Conservation (phyloP, 2,329 filamentous ascomycete species). For the Scleromitrula shiraiana region DNA sequence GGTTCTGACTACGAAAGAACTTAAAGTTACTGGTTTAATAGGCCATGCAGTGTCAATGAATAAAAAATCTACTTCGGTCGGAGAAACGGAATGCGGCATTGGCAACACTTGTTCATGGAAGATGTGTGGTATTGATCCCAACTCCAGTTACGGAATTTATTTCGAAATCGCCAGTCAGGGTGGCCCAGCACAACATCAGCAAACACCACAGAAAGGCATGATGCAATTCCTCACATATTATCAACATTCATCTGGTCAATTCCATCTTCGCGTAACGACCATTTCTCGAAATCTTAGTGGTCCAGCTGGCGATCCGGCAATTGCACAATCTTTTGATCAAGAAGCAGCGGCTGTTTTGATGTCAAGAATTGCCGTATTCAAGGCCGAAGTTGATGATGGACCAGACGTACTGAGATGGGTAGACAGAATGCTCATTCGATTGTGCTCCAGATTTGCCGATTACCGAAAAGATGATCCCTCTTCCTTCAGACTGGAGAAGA, state of each 20-base stretch:
- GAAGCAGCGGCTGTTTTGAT: conserved; percentile 96
- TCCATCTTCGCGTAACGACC: conserved; percentile 91
- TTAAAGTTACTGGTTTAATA: conserved; percentile 96
- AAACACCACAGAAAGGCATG: conserved; percentile 84
- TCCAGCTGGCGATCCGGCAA: conserved; percentile 85
- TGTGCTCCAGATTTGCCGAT: conserved; percentile 94
- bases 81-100: conserved; percentile 96
- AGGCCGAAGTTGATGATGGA: conserved; percentile 95
- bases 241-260: conserved; percentile 93
- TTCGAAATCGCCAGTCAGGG: conserved; percentile 96
- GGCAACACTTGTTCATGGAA: conserved; percentile 99
- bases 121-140: conserved; percentile 96
- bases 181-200: conserved; percentile 75
- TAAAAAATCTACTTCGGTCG: conserved; percentile 95
- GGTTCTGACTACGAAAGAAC: conserved; percentile 92
- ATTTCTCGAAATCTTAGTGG: conserved; percentile 86
- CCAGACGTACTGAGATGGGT: conserved; percentile 98
- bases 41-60: conserved; percentile 94
- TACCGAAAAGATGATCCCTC: conserved; percentile 97
- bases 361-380: conserved; percentile 98
- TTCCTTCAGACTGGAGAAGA: conserved; percentile 95
- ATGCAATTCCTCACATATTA: conserved; percentile 99
- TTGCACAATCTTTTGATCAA: conserved; percentile 96
- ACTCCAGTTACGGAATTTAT: conserved; percentile 89
- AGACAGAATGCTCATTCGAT: conserved; percentile 92